Conservation (phyloP, 2,329 filamentous ascomycete species). For the Claviceps africana region DNA sequence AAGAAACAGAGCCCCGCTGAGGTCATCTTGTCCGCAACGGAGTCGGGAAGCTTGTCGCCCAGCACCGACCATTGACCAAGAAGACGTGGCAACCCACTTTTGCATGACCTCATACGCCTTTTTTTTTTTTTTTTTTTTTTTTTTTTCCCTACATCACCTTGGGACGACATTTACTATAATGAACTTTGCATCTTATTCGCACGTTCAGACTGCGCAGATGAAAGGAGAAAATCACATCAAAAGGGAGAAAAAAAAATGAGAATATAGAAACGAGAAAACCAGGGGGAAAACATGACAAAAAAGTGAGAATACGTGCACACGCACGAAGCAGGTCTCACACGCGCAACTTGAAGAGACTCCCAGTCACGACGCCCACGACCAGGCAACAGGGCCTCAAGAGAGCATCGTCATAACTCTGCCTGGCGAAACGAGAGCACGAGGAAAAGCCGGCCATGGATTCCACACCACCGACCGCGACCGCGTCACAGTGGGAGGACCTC, state of each 20-base stretch:
- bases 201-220: too few relatives aligned
- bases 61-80: background rate
- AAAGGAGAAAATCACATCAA: too few relatives aligned
- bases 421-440: background rate
- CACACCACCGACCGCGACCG: background rate
- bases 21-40: background rate
- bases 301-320: too few relatives aligned
- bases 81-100: background rate
- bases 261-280: background rate
- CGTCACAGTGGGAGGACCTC: constrained; percentile 23
- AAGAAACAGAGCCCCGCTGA: background rate
- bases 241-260: background rate
- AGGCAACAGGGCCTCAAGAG: background rate
- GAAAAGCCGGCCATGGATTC: background rate
- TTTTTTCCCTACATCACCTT: background rate
- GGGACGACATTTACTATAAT: background rate
- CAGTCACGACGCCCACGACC: too few relatives aligned
- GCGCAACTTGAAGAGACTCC: background rate
- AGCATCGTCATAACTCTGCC: background rate
- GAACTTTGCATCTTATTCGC: background rate
- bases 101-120: background rate
- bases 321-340: background rate
- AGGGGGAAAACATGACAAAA: background rate
- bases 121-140: background rate
- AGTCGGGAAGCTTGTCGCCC: background rate